Evolutionary conservation across 192 early-diverging fungal species (phyloP), one percentile per base, ranked within the genome.

Genomic region (Linnemannia schmuckeri): DNA sequence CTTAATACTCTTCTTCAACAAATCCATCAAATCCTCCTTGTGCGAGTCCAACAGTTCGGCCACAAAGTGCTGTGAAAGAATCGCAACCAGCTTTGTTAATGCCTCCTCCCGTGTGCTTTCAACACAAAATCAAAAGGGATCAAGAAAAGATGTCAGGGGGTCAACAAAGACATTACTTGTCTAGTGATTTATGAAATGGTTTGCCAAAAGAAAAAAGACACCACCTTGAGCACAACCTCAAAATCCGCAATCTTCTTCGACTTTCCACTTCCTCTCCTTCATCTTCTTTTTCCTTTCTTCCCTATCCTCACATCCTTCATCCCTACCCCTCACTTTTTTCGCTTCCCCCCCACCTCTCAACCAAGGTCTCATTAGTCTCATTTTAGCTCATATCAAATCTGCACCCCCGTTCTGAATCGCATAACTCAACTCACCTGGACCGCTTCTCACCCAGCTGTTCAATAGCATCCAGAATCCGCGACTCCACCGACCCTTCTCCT

Each of bases 101-200:
- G 91, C 91, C 52, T 92, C 90, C 81, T 93, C 93, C 20, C 95
- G 82, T n/a, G 89, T 89, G 70, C 93, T 94, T 80, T 18, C 33
- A 57, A 9, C 30, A 70, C 13, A 52, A 9, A 52, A 27, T 3
- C 20, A 46, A 37, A 20, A 61, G 22, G 12, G 6, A 52, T 77
- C 37, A 37, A 37, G 37, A 63, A 27, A 38, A 30, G 22, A 38
- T 20, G 8, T 7, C 8, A 41, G 22, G 22, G 13, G 52, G 74
- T 41, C 40, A 15, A 30, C 20, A 8, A 12, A 12, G 13, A 15
- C 8, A 7, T 4, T 20, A 27, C 4, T 20, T 20, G 49, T 52
- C 49, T 3, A 52, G 49, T 20, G 18, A 37, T 35, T 46, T 9
- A 37, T 20, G 54, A 15, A 9, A 37, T 24, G 22, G 38, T 52